Base-by-base conservation (phyloP, 2,329 filamentous ascomycete genomes). In the Cladosporium velox region DNA sequence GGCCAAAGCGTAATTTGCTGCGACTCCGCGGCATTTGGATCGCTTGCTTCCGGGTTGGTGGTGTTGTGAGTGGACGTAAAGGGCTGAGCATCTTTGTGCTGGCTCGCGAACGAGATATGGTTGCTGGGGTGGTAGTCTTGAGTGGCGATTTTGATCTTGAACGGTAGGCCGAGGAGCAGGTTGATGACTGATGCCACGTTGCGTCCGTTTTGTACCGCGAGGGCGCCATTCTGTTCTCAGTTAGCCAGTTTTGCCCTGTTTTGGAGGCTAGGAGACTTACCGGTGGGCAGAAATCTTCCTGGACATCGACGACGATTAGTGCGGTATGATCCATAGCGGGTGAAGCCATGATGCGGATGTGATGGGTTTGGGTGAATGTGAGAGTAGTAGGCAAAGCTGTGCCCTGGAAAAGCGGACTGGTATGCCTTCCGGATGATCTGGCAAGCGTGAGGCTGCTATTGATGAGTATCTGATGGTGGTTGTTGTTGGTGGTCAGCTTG, bases 91-190 rank as follows among this genome's bases (percentile, higher is more conserved):
- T 86, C 81, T 2, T 70, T 79, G 69, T 98, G 93, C 79, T 93
- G 96, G 32, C 84, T 81, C 14, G 93, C 92, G 79, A 99, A 99
- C 51, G 94, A 97, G 77, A 96, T 84, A 82, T 98, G 94, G 74
- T 90, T 80, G 2, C 73, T 71, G 0, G 95, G 95, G 76, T 99
- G 95, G 83, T 88, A 96, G 85, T 99, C 95, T 76, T 92, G 90
- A n/a, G 94, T 97, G 54, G 92, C 92, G 70, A 98, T 81, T 71
- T 90, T 91, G 73, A 91, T 77, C 47, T 82, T 78, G 75, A 97
- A 96, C 57, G 90, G 88, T 28, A 90, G 83, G 4, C 78, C 71
- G 65, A 98, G 87, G 55, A 98, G 88, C 59, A 79, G 71, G 82
- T 97, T 97, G 79, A 98, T 85, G 21, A 84, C 70, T 2, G 87